Evolutionary conservation across 2,329 filamentous ascomycete species (phyloP), one percentile per base, ranked within the genome.

Genomic region (Pseudogymnoascus sp.): DNA sequence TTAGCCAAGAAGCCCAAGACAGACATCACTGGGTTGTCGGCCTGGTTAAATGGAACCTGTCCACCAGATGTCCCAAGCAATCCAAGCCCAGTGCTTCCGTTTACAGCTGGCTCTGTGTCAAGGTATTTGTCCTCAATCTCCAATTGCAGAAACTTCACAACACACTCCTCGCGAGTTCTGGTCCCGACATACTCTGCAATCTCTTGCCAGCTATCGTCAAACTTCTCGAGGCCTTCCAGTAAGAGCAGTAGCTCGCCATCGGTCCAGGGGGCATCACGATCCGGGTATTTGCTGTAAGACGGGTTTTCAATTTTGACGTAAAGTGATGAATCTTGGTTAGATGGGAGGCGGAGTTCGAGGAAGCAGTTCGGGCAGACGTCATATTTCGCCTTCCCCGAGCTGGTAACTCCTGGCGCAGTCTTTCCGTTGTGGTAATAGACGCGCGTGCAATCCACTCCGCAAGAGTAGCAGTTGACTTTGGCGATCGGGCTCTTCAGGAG

Each of bases 61-160:
- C 93, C 93, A 65, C 88, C 84, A 61, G 91, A 83, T 64, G 86
- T 83, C 36, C 89, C 88, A 37, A 95, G 79, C 80, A 89, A 79
- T 63, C 84, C 80, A 63, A 90, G 79, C 6, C 86, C 83, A 1
- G 78, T 83, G 10, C 80, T 81, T 76, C 80, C 79, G 64, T 78
- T 80, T 62, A 83, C 75, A 10, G 75, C 71, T 6, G 83, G 80
- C 71, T 93, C 87, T 6, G 91, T 86, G 71, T 97, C 93, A 8
- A 97, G 80, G 72, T 97, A 99, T 75, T 96, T 96, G 78, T 97
- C 93, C 75, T 97, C 95, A 66, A 99, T 99, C 69, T 97, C 93
- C 37, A 99, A 81, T 73, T 97, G 92, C 67, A 99, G 77, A 79
- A 99, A 99, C 74, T 97, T 95, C 70, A 97, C 83, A 14, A 97